Evolutionary conservation across 768 basidiomycete genomes (phyloP), one percentile per base, ranked within the genome.

Genomic region (Leccinellum rugosiceps): DNA sequence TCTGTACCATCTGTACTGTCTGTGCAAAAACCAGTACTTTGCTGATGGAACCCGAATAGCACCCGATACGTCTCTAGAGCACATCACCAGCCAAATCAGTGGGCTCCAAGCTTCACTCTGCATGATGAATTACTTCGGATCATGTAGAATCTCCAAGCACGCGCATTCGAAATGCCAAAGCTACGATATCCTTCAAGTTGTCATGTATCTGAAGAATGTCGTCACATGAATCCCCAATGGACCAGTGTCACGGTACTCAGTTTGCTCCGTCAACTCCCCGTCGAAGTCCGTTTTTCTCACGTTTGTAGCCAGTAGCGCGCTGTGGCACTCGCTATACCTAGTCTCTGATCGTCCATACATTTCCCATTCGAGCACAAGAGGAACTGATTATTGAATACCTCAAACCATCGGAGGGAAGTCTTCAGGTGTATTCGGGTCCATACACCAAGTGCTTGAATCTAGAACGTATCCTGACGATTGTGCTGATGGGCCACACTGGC

Each of bases 291-390:
- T 28, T 52, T 76, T 25, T 72, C 75, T 31, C 69, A 71, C 45
- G 70, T 75, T 19, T 68, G 66, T 34, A 63, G 59, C 38, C 68
- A 67, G 41, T 75, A 74, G 75, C 69, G 75, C 30, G 57, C 59
- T 6, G 68, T 75, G 13, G 69, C 75, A 15, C 68, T 76, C 45
- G 58, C 68, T 19, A 62, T 63, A 7, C 72, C 75, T 1, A 68
- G 54, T 13, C 66, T 76, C 53, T 75, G 73, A 75, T 72, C 72
- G 17, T 65, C 63, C 14, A 68, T 74, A 55, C 69, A 64, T 53
- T 66, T 70, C 57, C 66, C 68, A 11, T 67, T 69, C 53, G 67
- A 66, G 19, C 69, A 61, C 51, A 65, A 65, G 67, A 69, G 32
- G 64, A 64, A 21, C 65, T 66, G 0, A 58, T 75, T n/a, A 26